These are phyloP conservation scores for Talaromyces funiculosus DNA, from an alignment of 2,329 filamentous ascomycete genomes.

Conservation along the genomic window DNA sequence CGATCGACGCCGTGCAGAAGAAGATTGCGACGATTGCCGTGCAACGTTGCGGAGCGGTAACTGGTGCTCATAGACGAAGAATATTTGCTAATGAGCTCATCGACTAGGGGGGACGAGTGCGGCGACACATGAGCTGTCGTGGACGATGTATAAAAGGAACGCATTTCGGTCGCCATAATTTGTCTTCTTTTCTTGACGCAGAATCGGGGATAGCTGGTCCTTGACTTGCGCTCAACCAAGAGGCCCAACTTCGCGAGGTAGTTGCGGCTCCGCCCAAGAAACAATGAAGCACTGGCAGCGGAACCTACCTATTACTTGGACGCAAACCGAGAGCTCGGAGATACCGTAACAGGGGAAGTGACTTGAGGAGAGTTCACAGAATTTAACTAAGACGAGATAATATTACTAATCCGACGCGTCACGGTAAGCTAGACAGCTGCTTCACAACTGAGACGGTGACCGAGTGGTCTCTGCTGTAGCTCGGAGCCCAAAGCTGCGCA, in stretches of 20 bases:
- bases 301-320: background rate
- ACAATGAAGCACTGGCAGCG: background rate
- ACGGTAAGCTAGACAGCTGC: background rate
- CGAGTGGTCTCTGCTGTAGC: background rate
- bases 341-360: background rate
- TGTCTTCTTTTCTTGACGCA: background rate
- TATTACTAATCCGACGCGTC: background rate
- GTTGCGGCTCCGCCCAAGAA: background rate
- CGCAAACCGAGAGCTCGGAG: background rate
- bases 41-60: conserved; percentile 6
- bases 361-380: background rate
- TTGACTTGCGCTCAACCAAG: background rate
- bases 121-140: conserved; percentile 26
- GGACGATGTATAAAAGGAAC: conserved; percentile 30
- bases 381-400: background rate
- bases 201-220: background rate
- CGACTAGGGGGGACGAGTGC: conserved; percentile 26
- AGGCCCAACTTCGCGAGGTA: background rate
- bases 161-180: conserved; percentile 32
- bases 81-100: conserved; percentile 31
- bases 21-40: conserved; percentile 21
- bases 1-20: conserved; percentile 28
- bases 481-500: background rate
- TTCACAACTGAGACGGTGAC: background rate
- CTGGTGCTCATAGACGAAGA: conserved; percentile 24